Conservation (phyloP, 2,329 filamentous ascomycete species). For the Arthrobotrys pseudoclavata region DNA sequence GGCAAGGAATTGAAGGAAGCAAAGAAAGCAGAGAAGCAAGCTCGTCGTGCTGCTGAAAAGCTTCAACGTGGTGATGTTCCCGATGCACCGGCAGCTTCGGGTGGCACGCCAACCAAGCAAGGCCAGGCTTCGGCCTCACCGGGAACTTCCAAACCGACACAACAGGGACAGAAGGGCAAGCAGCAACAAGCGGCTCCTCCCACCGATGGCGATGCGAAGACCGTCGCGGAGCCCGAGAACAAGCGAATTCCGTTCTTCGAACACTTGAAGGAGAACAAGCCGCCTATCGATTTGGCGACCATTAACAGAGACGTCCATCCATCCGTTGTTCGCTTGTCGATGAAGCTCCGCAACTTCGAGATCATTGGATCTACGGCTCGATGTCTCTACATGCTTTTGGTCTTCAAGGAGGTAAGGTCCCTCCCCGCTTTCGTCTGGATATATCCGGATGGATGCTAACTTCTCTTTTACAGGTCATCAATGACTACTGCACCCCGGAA, state of each 20-base stretch:
- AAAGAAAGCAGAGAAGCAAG: slow-evolving; percentile 91
- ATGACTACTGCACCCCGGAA: slow-evolving; percentile 89
- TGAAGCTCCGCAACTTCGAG: slow-evolving; percentile 90
- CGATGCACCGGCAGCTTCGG: slow-evolving; percentile 64
- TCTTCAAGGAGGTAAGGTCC: slow-evolving; percentile 82
- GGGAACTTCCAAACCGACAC: slow-evolving; percentile 44
- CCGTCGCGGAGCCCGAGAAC: slow-evolving; percentile 23
- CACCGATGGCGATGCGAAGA: slow-evolving; percentile 49
- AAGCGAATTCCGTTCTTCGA: slow-evolving; percentile 61
- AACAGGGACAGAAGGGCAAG: slow-evolving; percentile 65
- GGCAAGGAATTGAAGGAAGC: slow-evolving; percentile 87
- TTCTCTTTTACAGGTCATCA: slow-evolving; percentile 76
- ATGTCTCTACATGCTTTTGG: slow-evolving; percentile 86
- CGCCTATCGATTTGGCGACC: slow-evolving; percentile 75
- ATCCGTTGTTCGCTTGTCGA: slow-evolving; percentile 83
- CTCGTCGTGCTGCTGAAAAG: slow-evolving; percentile 81
- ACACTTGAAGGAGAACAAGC: slow-evolving; percentile 69
- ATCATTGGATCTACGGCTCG: slow-evolving; percentile 91
- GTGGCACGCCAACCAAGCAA: slow-evolving; percentile 65
- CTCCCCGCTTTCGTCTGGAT: not conserved
- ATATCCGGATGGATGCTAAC: slow-evolving; percentile 11
- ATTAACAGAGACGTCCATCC: slow-evolving; percentile 86
- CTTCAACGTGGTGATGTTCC: slow-evolving; percentile 69
- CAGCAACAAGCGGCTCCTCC: slow-evolving; percentile 68
- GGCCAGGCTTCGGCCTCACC: slow-evolving; percentile 65